These are phyloP conservation scores for Psilocybe azurescens DNA, from an alignment of 768 basidiomycete species.

Conservation along the genomic window DNA sequence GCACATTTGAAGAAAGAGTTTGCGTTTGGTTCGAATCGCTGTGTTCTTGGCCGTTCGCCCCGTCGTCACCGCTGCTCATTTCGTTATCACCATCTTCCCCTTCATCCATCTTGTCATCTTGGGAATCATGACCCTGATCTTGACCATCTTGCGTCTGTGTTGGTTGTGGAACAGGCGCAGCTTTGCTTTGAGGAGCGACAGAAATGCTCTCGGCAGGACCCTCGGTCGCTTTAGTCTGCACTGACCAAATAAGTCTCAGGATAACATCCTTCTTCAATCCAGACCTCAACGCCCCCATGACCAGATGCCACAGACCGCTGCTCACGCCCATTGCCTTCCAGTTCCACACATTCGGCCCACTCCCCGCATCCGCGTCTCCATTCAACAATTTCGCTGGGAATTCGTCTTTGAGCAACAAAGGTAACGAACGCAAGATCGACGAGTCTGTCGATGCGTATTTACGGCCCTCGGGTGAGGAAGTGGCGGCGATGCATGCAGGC, in stretches of 20 bases:
- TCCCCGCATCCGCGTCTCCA: conserved; percentile 61
- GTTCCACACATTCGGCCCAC: conserved; percentile 69
- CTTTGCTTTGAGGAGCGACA: not conserved
- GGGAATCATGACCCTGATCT: conserved; percentile 6
- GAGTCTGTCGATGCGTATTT: conserved; percentile 76
- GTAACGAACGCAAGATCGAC: conserved; percentile 73
- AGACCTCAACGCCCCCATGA: conserved; percentile 58
- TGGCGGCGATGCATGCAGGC: conserved; percentile 45
- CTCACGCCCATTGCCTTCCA: conserved; percentile 82
- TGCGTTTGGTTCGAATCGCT: conserved; percentile 10
- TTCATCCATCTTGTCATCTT: conserved; percentile 35
- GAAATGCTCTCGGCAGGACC: not conserved
- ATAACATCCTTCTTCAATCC: conserved; percentile 70
- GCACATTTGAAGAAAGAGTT: conserved; percentile 19
- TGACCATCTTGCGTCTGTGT: conserved; percentile 6
- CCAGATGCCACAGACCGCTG: conserved; percentile 74
- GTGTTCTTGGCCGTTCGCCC: conserved; percentile 4
- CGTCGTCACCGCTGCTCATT: conserved; percentile 13
- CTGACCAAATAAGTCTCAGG: conserved; percentile 58
- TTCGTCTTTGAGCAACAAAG: conserved; percentile 70
- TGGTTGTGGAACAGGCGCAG: not conserved
- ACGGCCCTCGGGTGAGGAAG: conserved; percentile 56
- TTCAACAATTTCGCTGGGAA: conserved; percentile 71
- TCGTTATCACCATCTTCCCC: conserved; percentile 27
- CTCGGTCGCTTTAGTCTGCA: conserved; percentile 59